A percentile compares a stretch with the other conserved stretches of the same genome.
Evolutionary conservation across 345 rosid species (phyloP).

Genomic region (Syzygium oleosum): DNA sequence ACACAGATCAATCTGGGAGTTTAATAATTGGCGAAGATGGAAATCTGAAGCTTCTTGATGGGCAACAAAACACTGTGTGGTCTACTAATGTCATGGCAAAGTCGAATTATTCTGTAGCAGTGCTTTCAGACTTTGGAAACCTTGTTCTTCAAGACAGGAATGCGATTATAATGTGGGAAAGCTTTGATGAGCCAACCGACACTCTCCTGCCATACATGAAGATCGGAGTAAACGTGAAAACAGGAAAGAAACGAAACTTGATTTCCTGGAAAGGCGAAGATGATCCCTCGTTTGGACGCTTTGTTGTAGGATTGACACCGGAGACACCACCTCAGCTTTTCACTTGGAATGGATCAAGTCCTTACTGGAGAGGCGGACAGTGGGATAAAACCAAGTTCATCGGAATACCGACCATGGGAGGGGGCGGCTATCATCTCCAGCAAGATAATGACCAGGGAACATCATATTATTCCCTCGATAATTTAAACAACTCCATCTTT

Average conservation of each 20-base stretch:
- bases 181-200: slow-evolving; percentile 30
- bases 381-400: slow-evolving; percentile 2
- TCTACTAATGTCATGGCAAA: slow-evolving; percentile 1
- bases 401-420: background rate
- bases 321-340: slow-evolving; percentile 16
- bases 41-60: slow-evolving; percentile 13
- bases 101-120: background rate
- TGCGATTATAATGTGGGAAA: slow-evolving; percentile 12
- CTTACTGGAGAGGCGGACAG: slow-evolving; percentile 1
- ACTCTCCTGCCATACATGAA: slow-evolving; percentile 27
- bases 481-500: background rate
- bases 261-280: slow-evolving; percentile 15
- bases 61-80: slow-evolving; percentile 11
- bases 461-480: background rate
- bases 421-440: background rate
- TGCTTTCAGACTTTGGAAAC: slow-evolving; percentile 22
- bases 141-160: slow-evolving; percentile 7
- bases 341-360: background rate
- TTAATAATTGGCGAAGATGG: slow-evolving; percentile 7
- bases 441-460: slow-evolving; percentile 1
- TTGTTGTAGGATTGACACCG: slow-evolving; percentile 1
- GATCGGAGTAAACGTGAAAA: slow-evolving; percentile 11
- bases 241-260: slow-evolving; percentile 4
- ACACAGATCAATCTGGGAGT: slow-evolving; percentile 3
- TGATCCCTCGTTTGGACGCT: slow-evolving; percentile 19